Percentiles rank a stretch among this genome's conserved stretches.
phyloP scores from a whole-genome alignment of 2,329 filamentous ascomycete species.

The Chrysoporthe austroafricana region DNA sequence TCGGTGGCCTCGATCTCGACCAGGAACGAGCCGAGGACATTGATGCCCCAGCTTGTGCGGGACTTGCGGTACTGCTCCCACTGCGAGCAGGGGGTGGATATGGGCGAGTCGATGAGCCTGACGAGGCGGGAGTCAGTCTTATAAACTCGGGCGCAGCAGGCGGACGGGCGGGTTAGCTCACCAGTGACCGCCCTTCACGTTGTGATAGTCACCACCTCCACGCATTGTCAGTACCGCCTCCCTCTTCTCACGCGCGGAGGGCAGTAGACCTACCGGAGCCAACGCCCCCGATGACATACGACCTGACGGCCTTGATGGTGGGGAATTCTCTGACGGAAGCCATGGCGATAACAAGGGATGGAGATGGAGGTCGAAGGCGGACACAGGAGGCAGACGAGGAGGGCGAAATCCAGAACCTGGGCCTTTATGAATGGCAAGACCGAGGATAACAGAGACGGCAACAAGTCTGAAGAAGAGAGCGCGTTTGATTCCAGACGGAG shows the following conservation, averaged over 20 bases:
- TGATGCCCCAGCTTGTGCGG: constrained; percentile 92
- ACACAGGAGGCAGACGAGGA: not conserved
- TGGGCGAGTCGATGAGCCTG: constrained; percentile 90
- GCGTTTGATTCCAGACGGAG: not conserved
- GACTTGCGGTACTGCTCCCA: constrained; percentile 89
- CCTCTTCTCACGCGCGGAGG: not conserved
- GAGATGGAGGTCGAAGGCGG: not conserved
- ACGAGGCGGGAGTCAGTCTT: not conserved
- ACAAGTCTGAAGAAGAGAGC: not conserved
- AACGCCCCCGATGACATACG: constrained; percentile 70
- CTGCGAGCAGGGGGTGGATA: constrained; percentile 88
- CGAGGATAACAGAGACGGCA: not conserved
- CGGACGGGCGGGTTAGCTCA: constrained; percentile 39
- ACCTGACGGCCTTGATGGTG: constrained; percentile 75
- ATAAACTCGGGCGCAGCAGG: not conserved
- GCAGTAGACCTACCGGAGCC: constrained; percentile 50
- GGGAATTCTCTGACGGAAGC: constrained; percentile 64
- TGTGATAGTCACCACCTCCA: constrained; percentile 84
- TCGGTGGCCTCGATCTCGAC: constrained; percentile 87
- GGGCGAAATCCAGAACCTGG: no score
- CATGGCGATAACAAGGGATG: constrained; percentile 40
- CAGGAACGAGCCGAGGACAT: constrained; percentile 89
- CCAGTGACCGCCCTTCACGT: constrained; percentile 77
- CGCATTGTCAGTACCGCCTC: not conserved
- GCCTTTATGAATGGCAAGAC: not conserved